Evolutionary conservation across 495 filamentous ascomycete genomes (phyloP).

Genomic region (Corynascus novoguineensis): DNA sequence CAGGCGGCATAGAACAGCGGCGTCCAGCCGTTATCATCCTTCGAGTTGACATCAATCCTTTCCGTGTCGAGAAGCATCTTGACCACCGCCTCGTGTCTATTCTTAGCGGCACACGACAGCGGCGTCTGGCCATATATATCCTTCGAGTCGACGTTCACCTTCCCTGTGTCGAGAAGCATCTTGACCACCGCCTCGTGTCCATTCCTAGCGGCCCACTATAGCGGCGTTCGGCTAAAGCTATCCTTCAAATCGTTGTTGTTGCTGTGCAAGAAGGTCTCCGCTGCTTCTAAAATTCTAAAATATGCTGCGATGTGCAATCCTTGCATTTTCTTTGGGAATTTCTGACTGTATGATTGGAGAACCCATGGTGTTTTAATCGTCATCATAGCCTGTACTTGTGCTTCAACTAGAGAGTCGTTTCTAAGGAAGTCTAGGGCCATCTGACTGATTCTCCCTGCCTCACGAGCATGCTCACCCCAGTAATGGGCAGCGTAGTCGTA

Average conservation of each 20-base stretch:
- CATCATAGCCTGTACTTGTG: conserved; percentile 13
- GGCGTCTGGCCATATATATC: conserved; percentile 11
- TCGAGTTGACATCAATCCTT: not conserved
- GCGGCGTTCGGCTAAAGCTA: not conserved
- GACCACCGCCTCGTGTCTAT: not conserved
- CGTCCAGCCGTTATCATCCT: not conserved
- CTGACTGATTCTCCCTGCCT: not conserved
- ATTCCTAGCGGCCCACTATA: not conserved
- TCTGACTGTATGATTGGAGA: not conserved
- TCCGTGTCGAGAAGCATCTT: not conserved
- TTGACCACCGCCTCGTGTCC: not conserved
- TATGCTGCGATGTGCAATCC: not conserved
- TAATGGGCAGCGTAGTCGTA: conserved; percentile 39
- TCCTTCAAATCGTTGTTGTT: not conserved
- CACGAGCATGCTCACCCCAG: no score
- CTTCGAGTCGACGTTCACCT: not conserved
- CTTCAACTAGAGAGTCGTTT: conserved; percentile 16
- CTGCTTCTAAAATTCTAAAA: not conserved
- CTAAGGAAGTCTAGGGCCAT: conserved; percentile 19
- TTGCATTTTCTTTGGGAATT: not conserved
- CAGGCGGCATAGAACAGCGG: conserved; percentile 5
- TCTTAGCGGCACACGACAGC: conserved; percentile 6
- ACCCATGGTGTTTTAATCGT: not conserved
- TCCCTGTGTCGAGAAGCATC: not conserved
- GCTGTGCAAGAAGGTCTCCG: not conserved